These are phyloP conservation scores for Cutaneotrichosporon arboriforme DNA, from an alignment of 1,284 basidiomycete species.

Conservation along the genomic window DNA sequence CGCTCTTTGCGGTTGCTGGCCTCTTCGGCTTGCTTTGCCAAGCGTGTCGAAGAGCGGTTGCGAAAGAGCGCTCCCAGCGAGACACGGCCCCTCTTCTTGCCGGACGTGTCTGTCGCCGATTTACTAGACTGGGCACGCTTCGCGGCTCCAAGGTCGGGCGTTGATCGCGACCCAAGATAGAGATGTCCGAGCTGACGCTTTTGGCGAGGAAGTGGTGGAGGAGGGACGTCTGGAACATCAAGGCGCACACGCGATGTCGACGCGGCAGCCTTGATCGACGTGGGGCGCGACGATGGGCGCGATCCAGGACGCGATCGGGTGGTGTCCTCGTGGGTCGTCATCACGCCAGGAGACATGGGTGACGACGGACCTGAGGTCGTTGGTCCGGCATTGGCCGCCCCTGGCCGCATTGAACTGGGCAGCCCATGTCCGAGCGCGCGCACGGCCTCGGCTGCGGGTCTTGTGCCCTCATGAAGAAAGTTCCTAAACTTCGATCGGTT, in stretches of 20 bases:
- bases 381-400: not conserved
- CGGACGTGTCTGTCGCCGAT: not conserved
- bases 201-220: not conserved
- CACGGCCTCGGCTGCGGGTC: not conserved
- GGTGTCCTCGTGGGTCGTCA: not conserved
- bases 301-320: not conserved
- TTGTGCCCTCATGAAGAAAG: not conserved
- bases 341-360: not conserved
- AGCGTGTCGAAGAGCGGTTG: not conserved
- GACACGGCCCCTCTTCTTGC: not conserved
- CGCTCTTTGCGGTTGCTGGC: not conserved
- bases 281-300: not conserved
- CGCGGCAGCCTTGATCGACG: not conserved
- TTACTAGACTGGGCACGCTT: constrained; percentile 3
- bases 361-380: not conserved
- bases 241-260: constrained; percentile 1
- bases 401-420: not conserved
- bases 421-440: constrained; percentile 6
- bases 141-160: not conserved
- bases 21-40: not conserved
- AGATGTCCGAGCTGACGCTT: not conserved
- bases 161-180: not conserved
- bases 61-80: constrained; percentile 1
- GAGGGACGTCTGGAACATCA: not conserved
- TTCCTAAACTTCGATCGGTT: not conserved